phyloP scores from a whole-genome alignment of 345 rosid species.

The Salix viminalis region DNA sequence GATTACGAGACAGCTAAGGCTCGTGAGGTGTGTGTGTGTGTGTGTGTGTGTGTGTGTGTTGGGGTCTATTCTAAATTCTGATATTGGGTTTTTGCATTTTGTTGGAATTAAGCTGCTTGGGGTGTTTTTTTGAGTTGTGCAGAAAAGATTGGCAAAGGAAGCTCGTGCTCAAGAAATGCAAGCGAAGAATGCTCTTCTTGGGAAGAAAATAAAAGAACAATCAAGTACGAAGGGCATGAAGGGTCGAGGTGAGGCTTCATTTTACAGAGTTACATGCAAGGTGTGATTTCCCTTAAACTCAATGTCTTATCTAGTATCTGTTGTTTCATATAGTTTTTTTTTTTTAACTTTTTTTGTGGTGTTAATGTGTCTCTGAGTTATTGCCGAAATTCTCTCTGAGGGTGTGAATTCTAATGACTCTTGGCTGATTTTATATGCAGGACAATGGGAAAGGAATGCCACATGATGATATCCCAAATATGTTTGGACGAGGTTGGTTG shows the following conservation, averaged over 20 bases:
- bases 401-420: slow-evolving; percentile 1
- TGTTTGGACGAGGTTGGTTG: slow-evolving; percentile 83
- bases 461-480: slow-evolving; percentile 98
- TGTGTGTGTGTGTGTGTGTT: neutral
- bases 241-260: slow-evolving; percentile 91
- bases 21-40: slow-evolving; percentile 48
- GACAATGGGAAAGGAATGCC: slow-evolving; percentile 99
- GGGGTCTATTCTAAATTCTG: neutral
- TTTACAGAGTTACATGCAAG: slow-evolving; percentile 93
- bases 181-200: slow-evolving; percentile 68
- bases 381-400: neutral
- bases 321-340: neutral
- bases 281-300: slow-evolving; percentile 37
- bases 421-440: slow-evolving; percentile 37
- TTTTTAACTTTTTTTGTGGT: neutral
- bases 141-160: slow-evolving; percentile 91
- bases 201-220: slow-evolving; percentile 77
- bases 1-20: slow-evolving; percentile 90
- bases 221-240: slow-evolving; percentile 56
- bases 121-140: slow-evolving; percentile 21
- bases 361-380: neutral
- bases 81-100: neutral
- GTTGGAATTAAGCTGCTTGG: neutral
- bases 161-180: slow-evolving; percentile 76
- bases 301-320: neutral